Evolutionary conservation across 192 early-diverging fungal species (phyloP).

Genomic region (Backusella westeae): DNA sequence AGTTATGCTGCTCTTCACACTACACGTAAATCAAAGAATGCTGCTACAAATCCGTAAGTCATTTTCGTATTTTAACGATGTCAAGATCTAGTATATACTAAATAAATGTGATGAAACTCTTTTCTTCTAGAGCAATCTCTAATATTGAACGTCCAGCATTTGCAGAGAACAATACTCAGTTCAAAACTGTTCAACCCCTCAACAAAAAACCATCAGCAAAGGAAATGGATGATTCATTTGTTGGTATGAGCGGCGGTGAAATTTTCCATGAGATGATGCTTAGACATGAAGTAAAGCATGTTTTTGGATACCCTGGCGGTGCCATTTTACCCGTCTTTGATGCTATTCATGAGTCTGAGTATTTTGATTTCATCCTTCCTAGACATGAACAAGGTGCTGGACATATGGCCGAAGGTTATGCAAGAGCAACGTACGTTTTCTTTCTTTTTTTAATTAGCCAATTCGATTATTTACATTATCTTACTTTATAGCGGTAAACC

Average conservation of each 20-base stretch:
- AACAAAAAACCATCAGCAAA: neutral
- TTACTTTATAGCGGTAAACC: conserved; percentile 62
- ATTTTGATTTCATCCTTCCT: conserved; percentile 97
- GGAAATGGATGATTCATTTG: conserved; percentile 75
- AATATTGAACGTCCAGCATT: neutral
- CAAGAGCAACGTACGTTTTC: conserved; percentile 70
- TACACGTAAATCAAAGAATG: conserved; percentile 4
- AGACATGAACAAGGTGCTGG: conserved; percentile 98
- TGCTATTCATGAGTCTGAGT: conserved; percentile 92
- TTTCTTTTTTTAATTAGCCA: neutral
- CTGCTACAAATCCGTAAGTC: conserved; percentile 9
- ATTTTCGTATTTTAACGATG: neutral
- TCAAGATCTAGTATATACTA: neutral
- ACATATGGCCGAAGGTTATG: conserved; percentile 98
- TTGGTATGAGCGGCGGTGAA: conserved; percentile 96
- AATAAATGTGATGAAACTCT: neutral
- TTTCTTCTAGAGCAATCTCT: neutral
- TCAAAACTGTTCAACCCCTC: conserved; percentile 5
- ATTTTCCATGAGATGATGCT: conserved; percentile 99
- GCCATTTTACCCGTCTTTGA: conserved; percentile 99
- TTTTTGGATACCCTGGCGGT: conserved; percentile 99
- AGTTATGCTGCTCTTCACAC: conserved; percentile 2
- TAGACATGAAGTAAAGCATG: conserved; percentile 85
- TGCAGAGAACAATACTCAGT: neutral
- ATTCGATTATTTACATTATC: neutral